Base-by-base conservation (phyloP, 2,329 filamentous ascomycete genomes). In the Talaromyces sp. region DNA sequence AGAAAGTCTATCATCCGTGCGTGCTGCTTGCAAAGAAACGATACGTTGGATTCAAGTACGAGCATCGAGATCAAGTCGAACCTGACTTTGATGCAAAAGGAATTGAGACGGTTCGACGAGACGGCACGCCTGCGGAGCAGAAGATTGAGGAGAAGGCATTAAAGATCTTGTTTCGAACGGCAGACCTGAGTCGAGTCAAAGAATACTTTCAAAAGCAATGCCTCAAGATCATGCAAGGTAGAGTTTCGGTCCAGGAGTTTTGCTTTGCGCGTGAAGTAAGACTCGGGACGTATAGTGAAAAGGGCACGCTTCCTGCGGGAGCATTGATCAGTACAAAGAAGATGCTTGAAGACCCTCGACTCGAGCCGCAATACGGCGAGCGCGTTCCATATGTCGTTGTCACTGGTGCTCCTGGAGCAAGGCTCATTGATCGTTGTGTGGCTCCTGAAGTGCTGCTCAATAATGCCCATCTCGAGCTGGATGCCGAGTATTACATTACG, bases 21-120 rank as follows among this genome's bases (percentile, higher is more conserved):
- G 88, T 98, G 0, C 84, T 99, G 4, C 85, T 99, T 0, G 93
- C 96, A 19, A 99, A 99, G 81, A 99, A 99, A 75, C 90, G 95
- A 63, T 99, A 99, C 71, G 96, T 98, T 3, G 96, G 96, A 6
- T 97, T 97, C 83, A 97, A 97, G 75, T 99, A 96, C 79, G 95
- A 99, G 74, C 86, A 84, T 69, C 86, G 85, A 43, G 82, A 85
- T 16, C 95, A 99, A 74, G 81, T 76, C 9, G 87, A 89, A 69
- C 94, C 95, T 0, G 91, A 96, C 1, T 98, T 98, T 69, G 96
- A 99, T 75, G 96, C 95, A 65, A 99, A 99, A 77, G 95, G 96
- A 35, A 99, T 98, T 68, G 96, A 99, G 81, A 99, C 96, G 0
- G 94, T 99, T 8, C 89, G 96, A 1, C 87, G 95, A 58, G 95